Base-by-base conservation (phyloP, 2,329 filamentous ascomycete species). In the Calonectria pteridis region DNA sequence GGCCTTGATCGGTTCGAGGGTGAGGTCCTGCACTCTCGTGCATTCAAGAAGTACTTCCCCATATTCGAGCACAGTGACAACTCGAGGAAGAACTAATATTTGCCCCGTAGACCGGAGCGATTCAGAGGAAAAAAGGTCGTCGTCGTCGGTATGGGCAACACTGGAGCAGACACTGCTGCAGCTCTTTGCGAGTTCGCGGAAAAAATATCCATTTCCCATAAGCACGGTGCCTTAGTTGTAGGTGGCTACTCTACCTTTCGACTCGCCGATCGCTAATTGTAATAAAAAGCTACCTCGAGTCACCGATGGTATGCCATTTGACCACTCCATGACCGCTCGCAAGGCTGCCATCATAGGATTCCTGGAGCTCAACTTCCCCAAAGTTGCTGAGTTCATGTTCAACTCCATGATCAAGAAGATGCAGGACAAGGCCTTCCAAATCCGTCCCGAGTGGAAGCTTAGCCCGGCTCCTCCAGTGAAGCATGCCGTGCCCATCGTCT, bases 81-180 rank as follows among this genome's bases (percentile, higher is more conserved):
- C 2, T 23, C 31, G 1, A 7, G 18, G 4, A 33, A 26, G 0
- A 53, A 4, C 11, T 2, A 14, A 59, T 26, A 16, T 2, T 20
- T 4, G 4, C 2, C 0, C n/a, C 6, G 0, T 14, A 81, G 81
- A n/a, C 77, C 80, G 0, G 77, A 81, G 6, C 65, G 75, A 6
- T 87, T 86, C 77, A 80, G 82, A 16, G 84, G 80, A 9, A 85
- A 87, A 74, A 85, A 80, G 13, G 85, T 89, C 2, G 70, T 89
- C 0, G 79, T 89, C 0, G 80, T 88, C 3, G 87, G 87, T 7
- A 77, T 88, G 31, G 84, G 84, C 20, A 85, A 84, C 58, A 87
- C 85, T 1, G 79, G 78, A 1, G 79, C 77, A 23, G 82, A 83
- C 29, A 80, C 80, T 0, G 79, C 79, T 16, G 72, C 84, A 2